These are phyloP conservation scores for Rhododendron ferrugineum DNA, from an alignment of 148 eudicot genomes.

Conservation along the genomic window DNA sequence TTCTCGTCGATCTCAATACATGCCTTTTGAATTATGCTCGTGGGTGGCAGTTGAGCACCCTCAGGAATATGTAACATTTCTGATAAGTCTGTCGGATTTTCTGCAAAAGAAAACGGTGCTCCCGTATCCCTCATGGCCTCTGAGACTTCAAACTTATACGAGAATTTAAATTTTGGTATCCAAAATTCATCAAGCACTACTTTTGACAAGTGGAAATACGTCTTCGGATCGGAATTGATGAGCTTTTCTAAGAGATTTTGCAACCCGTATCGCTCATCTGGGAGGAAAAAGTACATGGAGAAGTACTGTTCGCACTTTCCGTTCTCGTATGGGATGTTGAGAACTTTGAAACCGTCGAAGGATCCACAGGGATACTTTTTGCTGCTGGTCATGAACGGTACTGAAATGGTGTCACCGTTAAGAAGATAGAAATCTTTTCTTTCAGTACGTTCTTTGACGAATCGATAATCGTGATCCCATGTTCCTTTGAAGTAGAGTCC, in stretches of 20 bases:
- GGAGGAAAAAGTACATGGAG: conserved; percentile 6
- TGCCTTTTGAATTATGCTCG: conserved; percentile 11
- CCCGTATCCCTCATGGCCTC: conserved; percentile 8
- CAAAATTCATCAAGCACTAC: not conserved
- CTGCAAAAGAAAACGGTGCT: not conserved
- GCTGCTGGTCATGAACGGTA: conserved; percentile 10
- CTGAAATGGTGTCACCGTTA: not conserved
- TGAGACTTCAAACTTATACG: not conserved
- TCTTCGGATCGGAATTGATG: not conserved
- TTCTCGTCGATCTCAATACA: conserved; percentile 20
- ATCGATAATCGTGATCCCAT: not conserved
- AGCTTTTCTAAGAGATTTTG: not conserved
- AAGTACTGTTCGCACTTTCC: not conserved
- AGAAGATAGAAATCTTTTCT: conserved; percentile 6
- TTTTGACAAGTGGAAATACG: not conserved
- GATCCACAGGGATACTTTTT: not conserved
- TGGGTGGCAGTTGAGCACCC: not conserved
- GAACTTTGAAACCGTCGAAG: not conserved
- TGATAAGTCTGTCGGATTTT: not conserved
- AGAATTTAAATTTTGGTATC: conserved; percentile 24
- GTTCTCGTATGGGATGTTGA: not conserved
- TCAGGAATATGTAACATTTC: conserved; percentile 2
- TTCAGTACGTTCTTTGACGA: not conserved
- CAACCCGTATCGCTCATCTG: not conserved
- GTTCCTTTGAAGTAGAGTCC: conserved; percentile 18